Evolutionary conservation across 495 filamentous ascomycete genomes (phyloP), one percentile per base, ranked within the genome.

Genomic region (Massariosphaeria phaeospora): DNA sequence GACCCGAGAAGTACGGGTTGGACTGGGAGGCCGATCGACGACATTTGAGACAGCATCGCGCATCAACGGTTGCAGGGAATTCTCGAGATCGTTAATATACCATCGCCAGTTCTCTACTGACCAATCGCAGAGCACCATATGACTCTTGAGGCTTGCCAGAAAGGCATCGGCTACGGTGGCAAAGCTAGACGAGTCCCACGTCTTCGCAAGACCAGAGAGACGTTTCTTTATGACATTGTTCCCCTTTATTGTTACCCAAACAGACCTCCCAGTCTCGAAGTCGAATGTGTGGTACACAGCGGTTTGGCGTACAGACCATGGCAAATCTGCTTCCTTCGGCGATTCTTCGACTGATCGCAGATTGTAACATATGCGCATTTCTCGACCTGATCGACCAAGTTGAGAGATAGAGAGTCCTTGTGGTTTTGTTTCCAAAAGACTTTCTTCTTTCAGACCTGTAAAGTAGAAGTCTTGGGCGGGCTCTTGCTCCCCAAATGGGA

Each of bases 101-200:
- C 72, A 73, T 17, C 70, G 57, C 74, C 75, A 78, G 47, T 69
- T 67, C 40, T 77, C 75, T 18, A 46, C 63, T 24, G 71, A 70
- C 74, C 74, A 76, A 35, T 76, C 70, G 33, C 67, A 65, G 20
- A 74, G 48, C 9, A 76, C 61, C n/a, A 72, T 44, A 42, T 78
- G 75, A 1, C 62, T 65, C 20, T 61, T 57, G 8, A 78, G 60
- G 10, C 68, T 55, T 11, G 69, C 57, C 15, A 54, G 33, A 35
- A 77, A 55, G 20, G 50, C 49, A 27, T 34, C 21, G 13, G 38
- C 43, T 8, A 23, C 8, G 17, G 49, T 25, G 8, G 30, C 45
- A 15, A 47, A 23, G 23, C 24, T 12, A 5, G n/a, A 15, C 3
- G 70, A 8, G 57, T 67, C 1, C 63, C 67, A 3, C 61, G 51